phyloP scores from a whole-genome alignment of 2,329 filamentous ascomycete species.

The Claviceps sorghi region DNA sequence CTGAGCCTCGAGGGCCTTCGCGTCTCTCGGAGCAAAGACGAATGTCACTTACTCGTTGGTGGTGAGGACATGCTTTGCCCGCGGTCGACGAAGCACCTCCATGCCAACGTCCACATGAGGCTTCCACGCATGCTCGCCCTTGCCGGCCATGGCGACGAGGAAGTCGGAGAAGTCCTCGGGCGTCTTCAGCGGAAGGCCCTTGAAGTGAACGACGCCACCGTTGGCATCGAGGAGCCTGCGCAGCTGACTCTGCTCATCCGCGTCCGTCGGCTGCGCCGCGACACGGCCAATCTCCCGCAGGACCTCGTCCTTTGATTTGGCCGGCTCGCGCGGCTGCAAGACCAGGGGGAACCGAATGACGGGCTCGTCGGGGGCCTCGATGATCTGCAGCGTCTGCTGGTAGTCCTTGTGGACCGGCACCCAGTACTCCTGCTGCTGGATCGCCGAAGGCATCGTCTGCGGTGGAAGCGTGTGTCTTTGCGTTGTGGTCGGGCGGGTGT shows the following conservation, averaged over 20 bases:
- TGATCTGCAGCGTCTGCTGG: background rate
- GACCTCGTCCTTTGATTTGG: background rate
- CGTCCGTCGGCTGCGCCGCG: background rate
- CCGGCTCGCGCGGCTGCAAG: background rate
- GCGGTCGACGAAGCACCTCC: background rate
- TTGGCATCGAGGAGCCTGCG: background rate
- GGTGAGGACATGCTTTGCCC: background rate
- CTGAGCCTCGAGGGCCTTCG: too few species aligned
- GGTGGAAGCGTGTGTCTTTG: too few species aligned
- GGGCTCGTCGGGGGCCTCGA: background rate
- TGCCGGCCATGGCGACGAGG: background rate
- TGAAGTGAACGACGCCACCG: background rate
- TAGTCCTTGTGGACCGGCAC: background rate
- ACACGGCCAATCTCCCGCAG: background rate
- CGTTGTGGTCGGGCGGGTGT: too few species aligned
- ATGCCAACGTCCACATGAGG: background rate
- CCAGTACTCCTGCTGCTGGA: background rate
- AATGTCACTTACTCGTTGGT: background rate
- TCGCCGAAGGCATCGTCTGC: background rate
- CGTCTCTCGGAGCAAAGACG: too few species aligned
- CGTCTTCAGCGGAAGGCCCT: background rate
- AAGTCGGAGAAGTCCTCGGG: background rate
- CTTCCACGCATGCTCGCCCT: background rate
- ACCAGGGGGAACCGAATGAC: background rate
- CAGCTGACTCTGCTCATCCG: background rate